Base-by-base conservation (phyloP, 2,329 filamentous ascomycete species). In the Aspergillus oerlinghausenensis region DNA sequence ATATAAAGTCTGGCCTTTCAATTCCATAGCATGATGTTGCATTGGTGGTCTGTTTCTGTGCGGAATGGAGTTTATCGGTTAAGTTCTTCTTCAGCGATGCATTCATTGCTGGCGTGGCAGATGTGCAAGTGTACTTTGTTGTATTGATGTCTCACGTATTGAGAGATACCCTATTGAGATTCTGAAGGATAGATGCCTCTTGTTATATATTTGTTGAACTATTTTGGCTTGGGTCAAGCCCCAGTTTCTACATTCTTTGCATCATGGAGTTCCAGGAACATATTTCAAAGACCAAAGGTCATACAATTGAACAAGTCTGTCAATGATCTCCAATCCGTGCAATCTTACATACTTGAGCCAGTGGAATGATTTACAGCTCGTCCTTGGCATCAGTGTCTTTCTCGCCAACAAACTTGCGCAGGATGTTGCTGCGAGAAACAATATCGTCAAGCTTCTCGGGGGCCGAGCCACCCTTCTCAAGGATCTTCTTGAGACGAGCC, bases 381-480 rank as follows among this genome's bases (percentile, higher is more conserved):
- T 88, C 87, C 82, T 91, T 91, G 63, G 72, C 53, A 49, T 75
- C 76, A 65, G 83, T 82, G 61, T 81, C 77, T 56, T 80, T 78
- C 73, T 85, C 80, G 63, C 84, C 77, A 59, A 85, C 75, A 73
- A 97, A 97, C 75, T 84, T 88, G 72, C 84, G 84, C 58, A 97
- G 81, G 64, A 97, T 90, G 79, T 97, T 97, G 75, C 86, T 88
- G 79, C 95, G 90, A 76, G 82, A 86, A 58, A 87, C 86, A 63
- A 97, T 77, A 77, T 97, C 92, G 70, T 97, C 93, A 47, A 91
- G 74, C 87, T 97, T 97, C 75, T 88, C 82, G 26, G 86, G 86
- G 4, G 89, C 89, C 51, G 97, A 82, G 59, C 90, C 90, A 61
- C 92, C 91, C 85, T 96, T 96, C 77, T 84, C 83, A 61, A 97